A percentile compares a stretch with the other conserved stretches of the same genome.
Evolutionary conservation across 495 filamentous ascomycete genomes (phyloP).

Genomic region (Tuber microsphaerosporum): DNA sequence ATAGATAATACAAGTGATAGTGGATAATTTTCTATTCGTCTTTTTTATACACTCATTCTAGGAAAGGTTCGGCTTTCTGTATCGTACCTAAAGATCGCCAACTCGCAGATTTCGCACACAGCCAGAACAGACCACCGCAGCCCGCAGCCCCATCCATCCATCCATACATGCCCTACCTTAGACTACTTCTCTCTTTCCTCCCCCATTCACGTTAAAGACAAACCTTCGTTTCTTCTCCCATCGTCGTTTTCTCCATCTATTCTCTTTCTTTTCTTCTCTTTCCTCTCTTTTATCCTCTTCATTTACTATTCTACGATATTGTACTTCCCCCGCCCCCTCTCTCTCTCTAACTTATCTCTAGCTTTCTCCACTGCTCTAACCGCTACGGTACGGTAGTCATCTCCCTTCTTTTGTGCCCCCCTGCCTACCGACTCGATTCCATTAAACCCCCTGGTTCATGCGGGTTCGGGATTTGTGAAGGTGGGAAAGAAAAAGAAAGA

Average conservation of each 20-base stretch:
- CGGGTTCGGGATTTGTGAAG: neutral
- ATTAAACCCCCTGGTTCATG: neutral
- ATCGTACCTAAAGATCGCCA: neutral
- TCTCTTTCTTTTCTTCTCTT: neutral
- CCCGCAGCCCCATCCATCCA: neutral
- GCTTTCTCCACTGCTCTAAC: neutral
- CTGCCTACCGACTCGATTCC: neutral
- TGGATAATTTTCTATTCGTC: no score
- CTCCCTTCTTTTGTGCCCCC: neutral
- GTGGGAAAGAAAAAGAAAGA: neutral
- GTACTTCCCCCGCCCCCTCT: neutral
- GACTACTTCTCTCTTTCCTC: neutral
- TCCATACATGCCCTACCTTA: neutral
- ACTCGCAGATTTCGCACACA: neutral
- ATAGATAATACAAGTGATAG: neutral
- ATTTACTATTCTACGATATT: neutral
- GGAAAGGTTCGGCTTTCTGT: neutral
- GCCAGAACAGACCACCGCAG: neutral
- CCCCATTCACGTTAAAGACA: neutral
- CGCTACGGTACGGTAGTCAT: neutral
- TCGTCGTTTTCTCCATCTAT: neutral
- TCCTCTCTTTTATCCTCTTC: neutral
- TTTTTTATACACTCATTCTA: neutral
- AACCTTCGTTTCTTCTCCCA: neutral
- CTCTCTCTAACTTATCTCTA: neutral